A percentile compares a stretch with the other conserved stretches of the same genome.
These are phyloP conservation scores for Pholiota microspora DNA, from an alignment of 768 basidiomycete species.

Conservation along the genomic window DNA sequence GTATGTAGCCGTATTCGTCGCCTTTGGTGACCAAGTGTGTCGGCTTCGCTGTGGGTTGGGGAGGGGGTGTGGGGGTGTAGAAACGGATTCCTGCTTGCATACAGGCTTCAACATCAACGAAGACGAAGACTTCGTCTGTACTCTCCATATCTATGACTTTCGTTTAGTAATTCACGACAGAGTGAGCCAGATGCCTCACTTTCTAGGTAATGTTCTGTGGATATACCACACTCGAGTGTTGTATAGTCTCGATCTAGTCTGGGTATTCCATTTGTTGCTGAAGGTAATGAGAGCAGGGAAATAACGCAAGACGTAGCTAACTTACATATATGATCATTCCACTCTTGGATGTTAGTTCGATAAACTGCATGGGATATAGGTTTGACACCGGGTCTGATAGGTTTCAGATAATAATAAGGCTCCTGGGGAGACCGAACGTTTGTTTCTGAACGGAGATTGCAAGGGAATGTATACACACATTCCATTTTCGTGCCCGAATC, in stretches of 20 bases:
- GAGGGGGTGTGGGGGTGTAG: conserved; percentile 12
- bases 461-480: conserved; percentile 8
- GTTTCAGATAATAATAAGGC: conserved; percentile 11
- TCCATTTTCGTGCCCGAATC: conserved; percentile 19
- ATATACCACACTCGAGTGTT: conserved; percentile 14
- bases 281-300: background rate
- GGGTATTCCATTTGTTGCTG: conserved; percentile 21
- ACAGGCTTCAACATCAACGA: conserved; percentile 13
- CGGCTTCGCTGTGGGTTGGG: conserved; percentile 3
- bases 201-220: conserved; percentile 14
- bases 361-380: conserved; percentile 12
- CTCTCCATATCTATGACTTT: conserved; percentile 10
- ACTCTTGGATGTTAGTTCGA: conserved; percentile 16
- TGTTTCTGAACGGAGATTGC: background rate
- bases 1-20: conserved; percentile 18
- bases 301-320: background rate
- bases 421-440: conserved; percentile 15
- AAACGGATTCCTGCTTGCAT: conserved; percentile 18
- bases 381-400: conserved; percentile 3
- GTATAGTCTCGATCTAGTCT: conserved; percentile 18
- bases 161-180: background rate
- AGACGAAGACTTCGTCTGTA: conserved; percentile 18
- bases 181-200: conserved; percentile 1
- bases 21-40: conserved; percentile 19
- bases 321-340: conserved; percentile 18